Evolutionary conservation across 495 filamentous ascomycete genomes (phyloP).

Genomic region (Annulohypoxylon moriforme): DNA sequence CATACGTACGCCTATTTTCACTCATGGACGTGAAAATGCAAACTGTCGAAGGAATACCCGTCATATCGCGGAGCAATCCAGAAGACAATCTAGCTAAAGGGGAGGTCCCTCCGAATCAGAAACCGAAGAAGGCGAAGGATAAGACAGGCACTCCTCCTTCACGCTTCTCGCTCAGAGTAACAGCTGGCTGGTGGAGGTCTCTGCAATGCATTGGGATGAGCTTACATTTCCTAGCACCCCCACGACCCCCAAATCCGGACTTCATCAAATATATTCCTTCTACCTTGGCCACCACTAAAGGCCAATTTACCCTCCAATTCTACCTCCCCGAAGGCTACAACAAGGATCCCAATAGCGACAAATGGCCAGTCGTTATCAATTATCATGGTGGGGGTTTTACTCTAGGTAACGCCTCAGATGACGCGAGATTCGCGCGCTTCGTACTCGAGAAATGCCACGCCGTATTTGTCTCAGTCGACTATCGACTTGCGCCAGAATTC

Average conservation of each 20-base stretch:
- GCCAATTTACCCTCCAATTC: constrained; percentile 77
- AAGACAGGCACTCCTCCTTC: constrained; percentile 55
- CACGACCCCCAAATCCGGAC: constrained; percentile 71
- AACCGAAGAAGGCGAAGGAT: constrained; percentile 52
- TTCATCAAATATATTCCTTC: constrained; percentile 74
- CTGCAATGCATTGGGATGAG: constrained; percentile 85
- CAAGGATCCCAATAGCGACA: constrained; percentile 60
- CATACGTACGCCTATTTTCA: background rate
- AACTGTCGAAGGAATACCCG: constrained; percentile 53
- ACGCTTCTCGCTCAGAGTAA: constrained; percentile 75
- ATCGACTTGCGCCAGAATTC: constrained; percentile 80
- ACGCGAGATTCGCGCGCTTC: constrained; percentile 73
- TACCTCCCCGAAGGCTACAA: constrained; percentile 77
- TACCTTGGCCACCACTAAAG: constrained; percentile 65
- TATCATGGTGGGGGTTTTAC: constrained; percentile 86
- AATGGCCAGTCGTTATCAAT: constrained; percentile 73
- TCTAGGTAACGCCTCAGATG: constrained; percentile 75
- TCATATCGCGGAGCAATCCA: constrained; percentile 35
- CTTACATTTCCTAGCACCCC: constrained; percentile 75
- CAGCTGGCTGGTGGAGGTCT: constrained; percentile 80
- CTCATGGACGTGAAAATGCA: constrained; percentile 20
- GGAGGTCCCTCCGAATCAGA: constrained; percentile 32
- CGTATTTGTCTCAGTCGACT: constrained; percentile 75
- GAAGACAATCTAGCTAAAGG: constrained; percentile 21
- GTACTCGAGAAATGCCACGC: constrained; percentile 65